phyloP scores from a whole-genome alignment of 805 yeast species.

The Torulaspora microellipsoides region DNA sequence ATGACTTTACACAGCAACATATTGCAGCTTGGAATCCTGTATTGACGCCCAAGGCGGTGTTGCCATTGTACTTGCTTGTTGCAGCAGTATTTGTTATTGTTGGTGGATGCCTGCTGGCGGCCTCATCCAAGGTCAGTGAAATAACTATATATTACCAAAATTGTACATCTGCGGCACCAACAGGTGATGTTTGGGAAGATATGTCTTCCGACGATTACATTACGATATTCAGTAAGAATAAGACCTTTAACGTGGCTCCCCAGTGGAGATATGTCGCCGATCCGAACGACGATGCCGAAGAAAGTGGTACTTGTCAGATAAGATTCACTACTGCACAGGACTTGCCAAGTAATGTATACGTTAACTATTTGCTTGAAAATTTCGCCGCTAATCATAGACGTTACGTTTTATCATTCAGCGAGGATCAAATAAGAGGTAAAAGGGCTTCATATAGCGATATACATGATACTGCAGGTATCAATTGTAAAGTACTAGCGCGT shows the following conservation, averaged over 20 bases:
- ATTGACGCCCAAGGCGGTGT: conserved; percentile 81
- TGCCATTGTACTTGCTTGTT: conserved; percentile 69
- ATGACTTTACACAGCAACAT: conserved; percentile 68
- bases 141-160: conserved; percentile 68
- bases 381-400: conserved; percentile 94
- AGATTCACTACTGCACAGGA: conserved; percentile 69
- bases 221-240: conserved; percentile 51
- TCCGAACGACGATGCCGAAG: conserved; percentile 44
- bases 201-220: conserved; percentile 56
- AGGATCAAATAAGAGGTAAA: conserved; percentile 75
- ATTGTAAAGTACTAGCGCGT: conserved; percentile 62
- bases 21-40: conserved; percentile 66
- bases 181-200: conserved; percentile 36
- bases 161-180: conserved; percentile 54
- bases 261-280: conserved; percentile 62
- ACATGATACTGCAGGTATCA: conserved; percentile 44
- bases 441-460: conserved; percentile 54
- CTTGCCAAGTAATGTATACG: conserved; percentile 66
- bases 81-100: conserved; percentile 85
- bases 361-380: conserved; percentile 81
- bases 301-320: conserved; percentile 60
- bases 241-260: conserved; percentile 40
- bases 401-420: conserved; percentile 83
- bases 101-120: conserved; percentile 76
- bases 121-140: conserved; percentile 68